phyloP scores from a whole-genome alignment of 345 rosid genomes.

The Camelina hispida region DNA sequence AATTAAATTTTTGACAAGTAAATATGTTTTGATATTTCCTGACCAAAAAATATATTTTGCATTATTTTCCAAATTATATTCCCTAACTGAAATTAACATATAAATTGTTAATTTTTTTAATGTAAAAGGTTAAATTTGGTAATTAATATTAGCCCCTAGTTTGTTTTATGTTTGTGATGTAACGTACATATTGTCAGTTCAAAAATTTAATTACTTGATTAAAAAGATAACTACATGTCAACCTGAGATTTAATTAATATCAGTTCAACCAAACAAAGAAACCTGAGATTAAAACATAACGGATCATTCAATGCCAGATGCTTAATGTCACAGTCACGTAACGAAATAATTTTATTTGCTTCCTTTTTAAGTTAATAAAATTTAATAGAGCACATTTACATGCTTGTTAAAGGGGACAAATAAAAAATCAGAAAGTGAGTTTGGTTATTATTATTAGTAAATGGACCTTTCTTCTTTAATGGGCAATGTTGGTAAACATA shows the following conservation, averaged over 20 bases:
- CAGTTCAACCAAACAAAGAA: neutral
- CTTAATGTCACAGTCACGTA: constrained; percentile 20
- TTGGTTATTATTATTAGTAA: neutral
- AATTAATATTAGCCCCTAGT: neutral
- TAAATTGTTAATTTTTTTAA: neutral
- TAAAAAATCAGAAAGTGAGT: neutral
- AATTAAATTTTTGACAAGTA: neutral
- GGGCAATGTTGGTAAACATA: neutral
- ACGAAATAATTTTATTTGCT: constrained; percentile 13
- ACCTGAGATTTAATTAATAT: constrained; percentile 17
- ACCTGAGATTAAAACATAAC: constrained; percentile 23
- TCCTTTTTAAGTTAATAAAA: neutral
- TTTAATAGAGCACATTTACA: neutral
- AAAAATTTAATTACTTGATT: neutral
- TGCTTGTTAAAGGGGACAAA: neutral
- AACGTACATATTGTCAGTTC: constrained; percentile 19
- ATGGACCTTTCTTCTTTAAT: neutral
- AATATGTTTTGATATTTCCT: neutral
- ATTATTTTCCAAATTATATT: too few relatives aligned
- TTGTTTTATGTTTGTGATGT: constrained; percentile 3
- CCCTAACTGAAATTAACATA: too few relatives aligned
- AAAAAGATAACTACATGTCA: constrained; percentile 11
- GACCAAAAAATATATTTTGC: too few relatives aligned
- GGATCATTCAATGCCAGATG: constrained; percentile 13
- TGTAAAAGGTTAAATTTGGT: constrained; percentile 8